Evolutionary conservation across 768 basidiomycete species (phyloP), one percentile per base, ranked within the genome.

Genomic region (Dioszegia aurantiaca): DNA sequence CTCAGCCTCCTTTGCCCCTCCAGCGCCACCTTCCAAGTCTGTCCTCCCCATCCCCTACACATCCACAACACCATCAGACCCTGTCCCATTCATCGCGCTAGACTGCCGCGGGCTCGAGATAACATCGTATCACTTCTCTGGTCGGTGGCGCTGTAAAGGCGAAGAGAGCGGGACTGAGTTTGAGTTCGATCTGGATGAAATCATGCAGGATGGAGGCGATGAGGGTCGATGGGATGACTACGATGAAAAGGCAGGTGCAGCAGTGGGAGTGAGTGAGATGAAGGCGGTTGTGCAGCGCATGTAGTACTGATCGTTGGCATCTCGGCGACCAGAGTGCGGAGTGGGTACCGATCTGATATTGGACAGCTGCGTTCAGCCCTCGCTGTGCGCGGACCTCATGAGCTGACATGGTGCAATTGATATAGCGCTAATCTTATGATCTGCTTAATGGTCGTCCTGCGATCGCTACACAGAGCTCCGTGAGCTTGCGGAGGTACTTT

Each of bases 151-250:
- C 23, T 60, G 61, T 56, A 55, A 60, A 61, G 65, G 49, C 8
- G 46, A 44, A 44, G 64, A 68, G 37, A 62, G 58, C 37, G 64
- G 57, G 36, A 62, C 62, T 17, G 36, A 43, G 12, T 77, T 76
- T 54, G 64, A 65, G 14, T 68, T 75, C 51, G 73, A 77, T 57
- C 60, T 71, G 56, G 70, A 72, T 41, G 68, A 68, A 28, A 48
- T 57, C 36, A 58, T 51, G 44, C 28, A 27, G 31, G 28, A 56
- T 54, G 56, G 62, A 49, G 64, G 61, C 12, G 73, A 70, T 43
- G 75, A 69, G 31, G 70, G 63, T 19, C 33, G 75, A 42, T 77
- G 73, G 73, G 75, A 77, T 58, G 75, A 77, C 63, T 77, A 77
- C 58, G 75, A 77, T 59, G 75, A 74, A 62, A 65, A 64, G 43